Base-by-base conservation (phyloP, 441 rosid species). In the Mallotus japonicus region DNA sequence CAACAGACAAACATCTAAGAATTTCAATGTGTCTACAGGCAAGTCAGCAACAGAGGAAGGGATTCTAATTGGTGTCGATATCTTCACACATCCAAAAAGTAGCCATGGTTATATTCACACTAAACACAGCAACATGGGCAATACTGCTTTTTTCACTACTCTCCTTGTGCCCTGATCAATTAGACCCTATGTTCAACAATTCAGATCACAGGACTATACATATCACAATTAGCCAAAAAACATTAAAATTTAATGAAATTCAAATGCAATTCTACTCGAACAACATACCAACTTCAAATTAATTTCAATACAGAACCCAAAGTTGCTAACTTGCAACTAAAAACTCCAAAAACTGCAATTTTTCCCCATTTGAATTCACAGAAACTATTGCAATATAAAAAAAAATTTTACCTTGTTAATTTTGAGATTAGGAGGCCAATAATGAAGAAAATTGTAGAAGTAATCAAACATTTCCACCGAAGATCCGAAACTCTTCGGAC, bases 381-480 rank as follows among this genome's bases (percentile, higher is more conserved):
- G 2, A 19, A 46, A 14, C 0, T 32, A 24, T 4, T 37, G 40
- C 40, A 49, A 24, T 14, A 6, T 11, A 49, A 11, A n/a, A 11
- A n/a, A 20, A 4, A 6, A 37, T 37, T 3, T 6, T 81, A 89
- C 97, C 94, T 88, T 84, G 69, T 92, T 95, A 53, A 88, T 67
- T 72, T 87, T 84, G 65, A 91, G 70, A 73, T 89, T 86, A 44
- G 86, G 79, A 0, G 95, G 91, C 99, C 97, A 95, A 47, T 34
- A 62, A 22, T 89, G 98, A 55, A 92, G 85, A 28, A 95, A 80
- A 71, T 82, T 84, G 75, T 69, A 82, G 61, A 95, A 88, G 78
- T 91, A 90, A 77, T 95, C 90, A 72, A 89, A 90, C 96, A 95
- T 88, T 85, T 86, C 88, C 49, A 86, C 83, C 0, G 96, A 80